These are phyloP conservation scores for Millerozyma acaciae DNA, from an alignment of 805 yeast species.

Conservation along the genomic window DNA sequence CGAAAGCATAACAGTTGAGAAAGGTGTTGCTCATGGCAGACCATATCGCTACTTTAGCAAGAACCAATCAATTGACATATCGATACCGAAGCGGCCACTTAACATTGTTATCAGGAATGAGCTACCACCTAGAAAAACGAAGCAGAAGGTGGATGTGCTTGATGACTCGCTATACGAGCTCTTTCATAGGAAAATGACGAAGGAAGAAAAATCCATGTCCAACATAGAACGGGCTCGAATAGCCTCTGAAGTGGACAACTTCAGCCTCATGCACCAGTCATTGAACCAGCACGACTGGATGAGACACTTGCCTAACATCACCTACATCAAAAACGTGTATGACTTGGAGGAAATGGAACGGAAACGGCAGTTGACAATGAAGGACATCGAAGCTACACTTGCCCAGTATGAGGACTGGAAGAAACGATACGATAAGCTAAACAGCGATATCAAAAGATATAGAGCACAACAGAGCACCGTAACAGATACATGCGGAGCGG, in stretches of 20 bases:
- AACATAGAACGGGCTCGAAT: conserved; percentile 51
- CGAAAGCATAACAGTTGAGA: neutral
- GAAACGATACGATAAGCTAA: conserved; percentile 24
- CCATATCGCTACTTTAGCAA: neutral
- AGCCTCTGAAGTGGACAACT: conserved; percentile 53
- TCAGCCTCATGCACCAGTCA: conserved; percentile 41
- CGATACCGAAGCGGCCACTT: conserved; percentile 14
- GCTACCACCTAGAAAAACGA: conserved; percentile 18
- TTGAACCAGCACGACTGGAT: conserved; percentile 45
- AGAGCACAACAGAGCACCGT: conserved; percentile 5
- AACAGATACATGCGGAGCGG: conserved; percentile 14
- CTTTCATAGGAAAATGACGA: conserved; percentile 58
- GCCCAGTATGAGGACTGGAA: conserved; percentile 38
- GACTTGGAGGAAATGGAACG: conserved; percentile 48
- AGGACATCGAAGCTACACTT: conserved; percentile 40
- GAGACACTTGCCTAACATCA: conserved; percentile 41
- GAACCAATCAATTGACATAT: conserved; percentile 9
- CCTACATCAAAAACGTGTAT: conserved; percentile 44
- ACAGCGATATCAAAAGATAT: conserved; percentile 18
- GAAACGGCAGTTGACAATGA: conserved; percentile 51
- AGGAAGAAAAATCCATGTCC: conserved; percentile 60
- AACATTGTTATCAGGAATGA: conserved; percentile 6
- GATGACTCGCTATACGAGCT: conserved; percentile 38
- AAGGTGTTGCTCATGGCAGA: conserved; percentile 1
- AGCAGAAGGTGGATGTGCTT: conserved; percentile 36